Evolutionary conservation across 495 filamentous ascomycete genomes (phyloP).

Genomic region (Penicillium chermesinum): DNA sequence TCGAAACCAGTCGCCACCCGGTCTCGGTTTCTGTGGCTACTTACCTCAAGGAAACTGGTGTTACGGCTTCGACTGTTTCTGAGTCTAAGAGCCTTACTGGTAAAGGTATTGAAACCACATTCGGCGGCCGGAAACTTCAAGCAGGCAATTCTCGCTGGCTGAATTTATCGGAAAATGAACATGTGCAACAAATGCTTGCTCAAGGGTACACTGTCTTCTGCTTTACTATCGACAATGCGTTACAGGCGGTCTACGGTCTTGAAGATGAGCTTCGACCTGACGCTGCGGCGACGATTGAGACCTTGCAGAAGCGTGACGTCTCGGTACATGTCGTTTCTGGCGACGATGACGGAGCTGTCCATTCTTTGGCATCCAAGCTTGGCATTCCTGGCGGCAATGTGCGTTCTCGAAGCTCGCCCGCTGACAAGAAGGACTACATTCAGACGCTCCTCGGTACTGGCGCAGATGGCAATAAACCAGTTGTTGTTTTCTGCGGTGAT

Average conservation of each 20-base stretch:
- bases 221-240: slow-evolving; percentile 46
- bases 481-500: slow-evolving; percentile 69
- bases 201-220: slow-evolving; percentile 58
- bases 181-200: slow-evolving; percentile 39
- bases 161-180: slow-evolving; percentile 23
- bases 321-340: slow-evolving; percentile 62
- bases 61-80: slow-evolving; percentile 28
- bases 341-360: slow-evolving; percentile 59
- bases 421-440: slow-evolving; percentile 61
- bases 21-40: slow-evolving; percentile 57
- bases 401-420: slow-evolving; percentile 49
- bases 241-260: slow-evolving; percentile 57
- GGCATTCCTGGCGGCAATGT: slow-evolving; percentile 46
- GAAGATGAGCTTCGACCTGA: slow-evolving; percentile 55
- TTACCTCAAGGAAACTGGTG: slow-evolving; percentile 36
- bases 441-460: slow-evolving; percentile 27
- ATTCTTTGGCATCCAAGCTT: slow-evolving; percentile 46
- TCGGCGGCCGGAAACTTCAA: slow-evolving; percentile 33
- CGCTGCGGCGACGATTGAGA: slow-evolving; percentile 41
- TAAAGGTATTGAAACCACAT: slow-evolving; percentile 41
- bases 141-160: slow-evolving; percentile 67
- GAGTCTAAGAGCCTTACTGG: slow-evolving; percentile 48
- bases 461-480: slow-evolving; percentile 15
- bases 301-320: slow-evolving; percentile 53
- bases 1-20: slow-evolving; percentile 57